These are phyloP conservation scores for Aegilops umbellulata DNA, from an alignment of 176 grass and related monocot species.

Conservation along the genomic window DNA sequence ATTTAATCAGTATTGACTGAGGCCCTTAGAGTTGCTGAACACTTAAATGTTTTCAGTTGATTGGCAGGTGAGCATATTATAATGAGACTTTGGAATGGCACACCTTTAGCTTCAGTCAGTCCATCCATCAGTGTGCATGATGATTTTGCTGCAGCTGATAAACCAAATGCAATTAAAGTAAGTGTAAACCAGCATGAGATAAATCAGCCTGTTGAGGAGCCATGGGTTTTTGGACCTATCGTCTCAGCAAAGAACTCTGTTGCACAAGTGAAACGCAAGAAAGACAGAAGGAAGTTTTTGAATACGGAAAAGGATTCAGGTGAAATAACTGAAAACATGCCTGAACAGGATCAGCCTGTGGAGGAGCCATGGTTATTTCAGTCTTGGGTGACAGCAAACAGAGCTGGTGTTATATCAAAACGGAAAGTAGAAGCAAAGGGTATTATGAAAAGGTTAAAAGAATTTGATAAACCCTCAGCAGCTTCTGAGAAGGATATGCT, in stretches of 20 bases:
- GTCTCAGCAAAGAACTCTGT: slow-evolving; percentile 27
- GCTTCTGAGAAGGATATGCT: slow-evolving; percentile 39
- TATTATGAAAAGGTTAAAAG: slow-evolving; percentile 28
- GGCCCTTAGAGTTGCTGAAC: slow-evolving; percentile 62
- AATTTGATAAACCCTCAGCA: slow-evolving; percentile 36
- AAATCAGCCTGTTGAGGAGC: slow-evolving; percentile 72
- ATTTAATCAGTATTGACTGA: slow-evolving; percentile 15
- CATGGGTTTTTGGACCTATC: slow-evolving; percentile 74
- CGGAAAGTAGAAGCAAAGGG: slow-evolving; percentile 40
- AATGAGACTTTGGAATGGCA: slow-evolving; percentile 58
- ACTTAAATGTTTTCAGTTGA: slow-evolving; percentile 92
- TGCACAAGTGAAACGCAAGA: slow-evolving; percentile 38
- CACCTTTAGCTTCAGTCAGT: slow-evolving; percentile 35
- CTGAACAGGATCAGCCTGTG: slow-evolving; percentile 37
- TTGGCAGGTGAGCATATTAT: slow-evolving; percentile 82
- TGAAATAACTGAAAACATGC: slow-evolving; percentile 28
- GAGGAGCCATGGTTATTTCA: slow-evolving; percentile 57
- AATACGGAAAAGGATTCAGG: slow-evolving; percentile 17
- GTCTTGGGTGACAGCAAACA: slow-evolving; percentile 27
- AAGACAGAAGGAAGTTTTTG: slow-evolving; percentile 20
- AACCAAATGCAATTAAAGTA: slow-evolving; percentile 21
- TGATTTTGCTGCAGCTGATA: slow-evolving; percentile 31
- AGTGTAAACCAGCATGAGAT: slow-evolving; percentile 35
- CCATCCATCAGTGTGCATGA: slow-evolving; percentile 21
- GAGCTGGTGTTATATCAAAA: slow-evolving; percentile 19